Conservation (phyloP, 2,329 filamentous ascomycete genomes). For the Aotearoamyces nothofagi region DNA sequence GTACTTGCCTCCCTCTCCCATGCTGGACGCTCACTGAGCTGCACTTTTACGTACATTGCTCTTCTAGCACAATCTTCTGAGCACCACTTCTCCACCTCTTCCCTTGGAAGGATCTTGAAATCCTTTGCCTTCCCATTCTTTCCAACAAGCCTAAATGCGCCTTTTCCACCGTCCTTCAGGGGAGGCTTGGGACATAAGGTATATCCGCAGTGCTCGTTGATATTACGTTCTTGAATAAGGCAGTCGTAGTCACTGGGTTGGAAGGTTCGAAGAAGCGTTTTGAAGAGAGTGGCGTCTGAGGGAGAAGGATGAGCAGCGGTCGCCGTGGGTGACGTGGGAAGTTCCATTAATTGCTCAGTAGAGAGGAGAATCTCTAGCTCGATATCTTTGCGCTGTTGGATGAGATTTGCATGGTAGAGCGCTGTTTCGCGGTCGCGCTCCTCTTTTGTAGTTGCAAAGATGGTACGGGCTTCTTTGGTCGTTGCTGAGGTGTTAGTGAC, state of each 20-base stretch:
- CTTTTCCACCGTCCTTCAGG: constrained; percentile 35
- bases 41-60: constrained; percentile 75
- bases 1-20: constrained; percentile 50
- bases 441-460: constrained; percentile 25
- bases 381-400: constrained; percentile 69
- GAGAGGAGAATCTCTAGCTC: constrained; percentile 63
- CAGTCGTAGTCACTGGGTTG: constrained; percentile 83
- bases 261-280: constrained; percentile 52
- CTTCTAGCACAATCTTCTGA: constrained; percentile 62
- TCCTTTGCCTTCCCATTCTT: constrained; percentile 33
- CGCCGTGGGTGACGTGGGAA: constrained; percentile 29
- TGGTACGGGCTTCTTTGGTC: constrained; percentile 24
- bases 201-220: constrained; percentile 72
- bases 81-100: constrained; percentile 78
- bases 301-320: constrained; percentile 35
- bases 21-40: constrained; percentile 70
- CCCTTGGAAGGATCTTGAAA: constrained; percentile 52
- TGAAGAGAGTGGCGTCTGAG: constrained; percentile 50
- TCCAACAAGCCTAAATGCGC: constrained; percentile 52
- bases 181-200: constrained; percentile 57
- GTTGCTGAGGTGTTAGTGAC: constrained; percentile 27
- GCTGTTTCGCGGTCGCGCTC: constrained; percentile 46
- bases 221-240: constrained; percentile 77
- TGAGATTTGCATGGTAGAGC: constrained; percentile 64
- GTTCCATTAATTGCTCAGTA: constrained; percentile 37